These are phyloP conservation scores for Trichophyton benhamiae DNA, from an alignment of 2,329 filamentous ascomycete species.

Conservation along the genomic window DNA sequence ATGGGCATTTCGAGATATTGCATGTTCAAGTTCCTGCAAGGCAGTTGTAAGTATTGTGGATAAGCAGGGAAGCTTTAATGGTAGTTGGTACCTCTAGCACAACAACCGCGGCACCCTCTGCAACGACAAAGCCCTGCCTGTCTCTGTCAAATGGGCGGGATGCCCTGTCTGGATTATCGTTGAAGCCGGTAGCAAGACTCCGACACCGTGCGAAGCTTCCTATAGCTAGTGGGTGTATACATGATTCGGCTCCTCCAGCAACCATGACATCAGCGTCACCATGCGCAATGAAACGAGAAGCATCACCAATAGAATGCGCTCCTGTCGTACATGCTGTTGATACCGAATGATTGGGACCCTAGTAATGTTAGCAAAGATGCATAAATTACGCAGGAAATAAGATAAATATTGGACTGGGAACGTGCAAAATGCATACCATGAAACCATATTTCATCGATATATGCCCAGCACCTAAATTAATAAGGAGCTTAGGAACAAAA, in stretches of 20 bases:
- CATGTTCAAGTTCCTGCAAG: constrained; percentile 65
- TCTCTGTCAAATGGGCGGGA: constrained; percentile 78
- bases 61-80: background rate
- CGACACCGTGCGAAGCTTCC: constrained; percentile 82
- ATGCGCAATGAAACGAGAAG: constrained; percentile 78
- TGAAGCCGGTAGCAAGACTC: constrained; percentile 72
- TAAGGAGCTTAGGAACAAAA: constrained; percentile 84
- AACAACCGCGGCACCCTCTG: constrained; percentile 79
- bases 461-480: constrained; percentile 90
- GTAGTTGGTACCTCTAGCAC: constrained; percentile 54
- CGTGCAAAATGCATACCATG: constrained; percentile 32
- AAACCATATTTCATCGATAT: constrained; percentile 88
- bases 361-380: background rate
- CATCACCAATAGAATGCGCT: constrained; percentile 87
- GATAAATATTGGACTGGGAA: background rate
- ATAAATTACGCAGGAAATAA: background rate
- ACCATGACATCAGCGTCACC: constrained; percentile 93
- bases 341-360: constrained; percentile 82
- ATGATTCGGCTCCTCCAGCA: constrained; percentile 88
- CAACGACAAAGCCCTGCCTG: constrained; percentile 78
- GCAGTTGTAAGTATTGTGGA: background rate
- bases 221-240: constrained; percentile 86
- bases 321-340: constrained; percentile 96
- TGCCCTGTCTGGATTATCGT: constrained; percentile 55
- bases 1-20: constrained; percentile 59